These are phyloP conservation scores for Kalmusia sp. DNA, from an alignment of 2,329 filamentous ascomycete species.

Conservation along the genomic window DNA sequence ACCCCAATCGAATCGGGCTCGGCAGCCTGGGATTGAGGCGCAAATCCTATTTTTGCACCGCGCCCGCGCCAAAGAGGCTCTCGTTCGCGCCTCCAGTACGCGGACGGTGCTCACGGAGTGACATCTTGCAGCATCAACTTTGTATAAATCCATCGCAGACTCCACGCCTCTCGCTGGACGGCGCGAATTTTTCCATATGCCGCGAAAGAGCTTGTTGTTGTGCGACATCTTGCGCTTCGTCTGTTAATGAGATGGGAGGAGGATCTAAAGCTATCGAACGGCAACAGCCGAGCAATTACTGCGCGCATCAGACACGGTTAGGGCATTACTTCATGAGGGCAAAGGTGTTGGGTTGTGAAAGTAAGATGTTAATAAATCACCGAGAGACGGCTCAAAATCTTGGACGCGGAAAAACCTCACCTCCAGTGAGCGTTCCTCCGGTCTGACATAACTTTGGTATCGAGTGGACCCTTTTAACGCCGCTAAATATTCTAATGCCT, in stretches of 20 bases:
- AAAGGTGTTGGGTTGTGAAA: not conserved
- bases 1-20: not conserved
- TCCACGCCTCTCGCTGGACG: not conserved
- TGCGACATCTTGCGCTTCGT: not conserved
- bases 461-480: conserved; percentile 10
- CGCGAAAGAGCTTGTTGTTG: not conserved
- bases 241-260: conserved; percentile 1
- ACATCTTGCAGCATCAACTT: not conserved
- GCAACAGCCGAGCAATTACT: not conserved
- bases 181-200: not conserved
- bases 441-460: conserved; percentile 6
- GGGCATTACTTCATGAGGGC: not conserved
- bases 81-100: not conserved
- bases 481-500: conserved; percentile 7
- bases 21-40: not conserved
- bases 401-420: not conserved
- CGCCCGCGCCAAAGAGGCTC: not conserved
- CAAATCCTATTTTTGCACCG: conserved; percentile 5
- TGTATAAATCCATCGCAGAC: not conserved
- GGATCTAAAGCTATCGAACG: not conserved
- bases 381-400: not conserved
- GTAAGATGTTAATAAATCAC: not conserved
- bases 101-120: no score
- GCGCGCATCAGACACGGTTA: not conserved
- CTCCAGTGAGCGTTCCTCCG: not conserved